Percentiles rank a stretch among this genome's conserved stretches.
Conservation (phyloP, 2,329 filamentous ascomycete genomes). For the Diaporthe sp. region DNA sequence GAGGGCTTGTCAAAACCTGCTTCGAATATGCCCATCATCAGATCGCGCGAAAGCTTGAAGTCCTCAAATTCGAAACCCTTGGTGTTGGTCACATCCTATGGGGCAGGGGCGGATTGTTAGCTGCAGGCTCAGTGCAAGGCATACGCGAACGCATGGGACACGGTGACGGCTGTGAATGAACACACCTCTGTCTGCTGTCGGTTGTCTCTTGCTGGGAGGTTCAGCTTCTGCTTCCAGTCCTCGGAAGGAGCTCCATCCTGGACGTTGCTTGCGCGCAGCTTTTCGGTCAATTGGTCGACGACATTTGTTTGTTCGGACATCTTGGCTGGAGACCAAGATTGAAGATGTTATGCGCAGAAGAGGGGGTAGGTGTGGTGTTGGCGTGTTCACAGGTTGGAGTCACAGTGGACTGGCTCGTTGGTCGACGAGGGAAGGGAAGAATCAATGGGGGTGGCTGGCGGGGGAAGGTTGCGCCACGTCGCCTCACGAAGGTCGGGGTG, state of each 20-base stretch:
- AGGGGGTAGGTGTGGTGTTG: not conserved
- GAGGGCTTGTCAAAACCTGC: slow-evolving; percentile 99
- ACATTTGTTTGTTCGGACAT: slow-evolving; percentile 37
- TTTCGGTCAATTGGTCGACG: slow-evolving; percentile 40
- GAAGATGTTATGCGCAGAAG: slow-evolving; percentile 6
- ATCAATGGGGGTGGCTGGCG: slow-evolving; percentile 25
- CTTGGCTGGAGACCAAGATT: slow-evolving; percentile 34
- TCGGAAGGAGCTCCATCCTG: slow-evolving; percentile 33
- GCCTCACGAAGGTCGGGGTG: slow-evolving; percentile 8
- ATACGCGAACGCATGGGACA: not conserved
- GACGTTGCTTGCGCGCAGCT: slow-evolving; percentile 38
- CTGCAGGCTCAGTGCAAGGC: not conserved
- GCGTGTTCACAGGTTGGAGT: slow-evolving; percentile 1
- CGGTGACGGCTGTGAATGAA: slow-evolving; percentile 14
- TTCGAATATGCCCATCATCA: slow-evolving; percentile 99
- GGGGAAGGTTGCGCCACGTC: slow-evolving; percentile 35
- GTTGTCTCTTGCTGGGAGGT: slow-evolving; percentile 79
- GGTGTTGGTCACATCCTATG: slow-evolving; percentile 94
- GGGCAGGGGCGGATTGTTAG: slow-evolving; percentile 15
- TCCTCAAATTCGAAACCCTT: slow-evolving; percentile 99
- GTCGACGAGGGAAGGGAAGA: slow-evolving; percentile 6
- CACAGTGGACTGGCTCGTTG: slow-evolving; percentile 25
- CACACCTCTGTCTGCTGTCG: slow-evolving; percentile 85
- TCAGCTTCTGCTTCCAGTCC: slow-evolving; percentile 82
- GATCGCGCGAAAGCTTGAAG: slow-evolving; percentile 92